A percentile compares a stretch with the other conserved stretches of the same genome.
Conservation (phyloP, 2,329 filamentous ascomycete genomes). For the Monilinia polystroma region DNA sequence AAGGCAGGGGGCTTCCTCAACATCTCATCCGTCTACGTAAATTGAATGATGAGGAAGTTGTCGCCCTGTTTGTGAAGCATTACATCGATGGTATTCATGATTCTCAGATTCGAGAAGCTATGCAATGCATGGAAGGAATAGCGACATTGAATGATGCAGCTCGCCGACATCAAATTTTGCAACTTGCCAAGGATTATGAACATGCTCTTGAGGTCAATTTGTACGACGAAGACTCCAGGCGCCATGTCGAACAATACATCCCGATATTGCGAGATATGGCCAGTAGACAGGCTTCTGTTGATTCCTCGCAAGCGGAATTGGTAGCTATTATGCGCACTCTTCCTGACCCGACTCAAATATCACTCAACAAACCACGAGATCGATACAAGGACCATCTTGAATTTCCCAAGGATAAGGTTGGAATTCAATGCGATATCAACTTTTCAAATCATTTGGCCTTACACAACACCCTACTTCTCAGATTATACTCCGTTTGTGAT, state of each 20-base stretch:
- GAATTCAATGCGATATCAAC: conserved; percentile 91
- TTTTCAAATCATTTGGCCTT: conserved; percentile 81
- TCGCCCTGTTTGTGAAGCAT: conserved; percentile 42
- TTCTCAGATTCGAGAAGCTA: conserved; percentile 46
- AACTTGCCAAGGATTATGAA: conserved; percentile 57
- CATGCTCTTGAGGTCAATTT: conserved; percentile 50
- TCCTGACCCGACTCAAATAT: conserved; percentile 45
- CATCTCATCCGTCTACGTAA: conserved; percentile 20
- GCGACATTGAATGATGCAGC: conserved; percentile 43
- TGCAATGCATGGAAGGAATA: conserved; percentile 37
- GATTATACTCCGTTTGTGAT: conserved; percentile 80
- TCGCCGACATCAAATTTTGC: conserved; percentile 51
- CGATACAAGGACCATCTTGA: conserved; percentile 63
- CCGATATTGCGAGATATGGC: conserved; percentile 45
- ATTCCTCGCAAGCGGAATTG: conserved; percentile 25
- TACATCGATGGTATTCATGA: conserved; percentile 56
- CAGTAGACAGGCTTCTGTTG: conserved; percentile 38
- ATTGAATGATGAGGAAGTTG: conserved; percentile 25
- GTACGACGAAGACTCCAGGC: conserved; percentile 45
- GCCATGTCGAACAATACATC: conserved; percentile 51
- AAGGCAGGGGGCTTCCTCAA: conserved; percentile 29
- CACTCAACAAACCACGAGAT: conserved; percentile 52
- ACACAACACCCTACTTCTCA: conserved; percentile 78
- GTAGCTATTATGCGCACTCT: conserved; percentile 36
- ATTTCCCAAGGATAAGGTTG: conserved; percentile 72